phyloP scores from a whole-genome alignment of 495 filamentous ascomycete genomes.

The Podospora comata region DNA sequence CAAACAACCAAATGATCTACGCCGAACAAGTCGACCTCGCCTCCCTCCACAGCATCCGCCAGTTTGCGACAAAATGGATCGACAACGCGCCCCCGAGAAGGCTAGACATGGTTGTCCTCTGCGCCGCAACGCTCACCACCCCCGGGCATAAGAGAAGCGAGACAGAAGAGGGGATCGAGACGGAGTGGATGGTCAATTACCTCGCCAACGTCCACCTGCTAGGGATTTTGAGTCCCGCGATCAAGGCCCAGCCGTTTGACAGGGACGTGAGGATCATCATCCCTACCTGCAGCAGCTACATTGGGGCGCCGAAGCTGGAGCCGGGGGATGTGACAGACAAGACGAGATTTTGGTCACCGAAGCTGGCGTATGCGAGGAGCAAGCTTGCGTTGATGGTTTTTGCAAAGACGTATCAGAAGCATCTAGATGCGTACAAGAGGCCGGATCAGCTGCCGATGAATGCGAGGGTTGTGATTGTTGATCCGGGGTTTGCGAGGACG shows the following conservation, averaged over 20 bases:
- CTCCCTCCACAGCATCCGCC: slow-evolving; percentile 79
- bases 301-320: slow-evolving; percentile 62
- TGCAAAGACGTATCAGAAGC: slow-evolving; percentile 82
- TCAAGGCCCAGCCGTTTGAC: slow-evolving; percentile 87
- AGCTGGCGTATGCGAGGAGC: slow-evolving; percentile 70
- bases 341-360: slow-evolving; percentile 47
- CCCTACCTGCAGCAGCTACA: slow-evolving; percentile 81
- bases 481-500: slow-evolving; percentile 80
- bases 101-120: slow-evolving; percentile 90
- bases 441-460: slow-evolving; percentile 80
- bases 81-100: slow-evolving; percentile 89
- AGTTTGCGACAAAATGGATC: slow-evolving; percentile 98
- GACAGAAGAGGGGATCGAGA: slow-evolving; percentile 77
- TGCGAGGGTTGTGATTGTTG: slow-evolving; percentile 74
- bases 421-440: slow-evolving; percentile 73
- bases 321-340: slow-evolving; percentile 35
- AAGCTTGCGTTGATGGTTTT: slow-evolving; percentile 89
- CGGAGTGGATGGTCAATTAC: slow-evolving; percentile 91
- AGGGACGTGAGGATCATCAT: slow-evolving; percentile 87
- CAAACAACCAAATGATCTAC: slow-evolving; percentile 87
- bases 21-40: slow-evolving; percentile 91
- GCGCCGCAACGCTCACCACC: slow-evolving; percentile 71
- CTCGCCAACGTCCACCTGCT: slow-evolving; percentile 93
- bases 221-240: slow-evolving; percentile 80
- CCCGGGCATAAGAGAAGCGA: slow-evolving; percentile 49